These are phyloP conservation scores for Ascochyta viciae-villosae DNA, from an alignment of 2,329 filamentous ascomycete species.

Conservation along the genomic window DNA sequence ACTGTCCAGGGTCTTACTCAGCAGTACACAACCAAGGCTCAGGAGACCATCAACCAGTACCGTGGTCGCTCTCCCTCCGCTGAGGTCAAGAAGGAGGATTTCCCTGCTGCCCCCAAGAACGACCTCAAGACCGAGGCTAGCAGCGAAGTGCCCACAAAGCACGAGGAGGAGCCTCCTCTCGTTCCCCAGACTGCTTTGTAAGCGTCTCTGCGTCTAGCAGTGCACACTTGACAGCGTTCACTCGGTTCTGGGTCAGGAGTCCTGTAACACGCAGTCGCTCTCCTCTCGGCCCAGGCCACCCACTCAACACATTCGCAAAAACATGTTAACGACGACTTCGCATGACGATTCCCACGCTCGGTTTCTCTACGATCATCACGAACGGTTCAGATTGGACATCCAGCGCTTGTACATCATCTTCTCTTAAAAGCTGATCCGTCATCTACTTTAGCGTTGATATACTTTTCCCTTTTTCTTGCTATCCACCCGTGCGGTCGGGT, in stretches of 20 bases:
- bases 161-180: conserved; percentile 26
- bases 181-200: conserved; percentile 41
- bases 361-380: conserved; percentile 27
- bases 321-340: conserved; percentile 31
- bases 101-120: conserved; percentile 38
- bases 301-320: conserved; percentile 15
- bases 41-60: conserved; percentile 56
- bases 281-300: not conserved
- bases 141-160: conserved; percentile 22
- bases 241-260: not conserved
- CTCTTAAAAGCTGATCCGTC: conserved; percentile 36
- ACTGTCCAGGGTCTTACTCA: conserved; percentile 65
- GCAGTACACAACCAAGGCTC: conserved; percentile 67
- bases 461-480: conserved; percentile 23
- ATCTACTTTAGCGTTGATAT: conserved; percentile 33
- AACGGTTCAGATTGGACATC: conserved; percentile 39
- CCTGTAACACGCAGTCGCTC: not conserved
- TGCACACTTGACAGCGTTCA: not conserved
- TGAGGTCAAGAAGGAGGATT: conserved; percentile 45
- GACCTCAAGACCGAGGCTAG: conserved; percentile 24
- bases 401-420: conserved; percentile 33
- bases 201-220: not conserved
- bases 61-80: conserved; percentile 48
- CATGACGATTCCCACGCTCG: conserved; percentile 30
- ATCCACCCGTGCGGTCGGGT: conserved; percentile 1